Evolutionary conservation across 163 green algal species (phyloP).

Genomic region (Chlorella variabilis): DNA sequence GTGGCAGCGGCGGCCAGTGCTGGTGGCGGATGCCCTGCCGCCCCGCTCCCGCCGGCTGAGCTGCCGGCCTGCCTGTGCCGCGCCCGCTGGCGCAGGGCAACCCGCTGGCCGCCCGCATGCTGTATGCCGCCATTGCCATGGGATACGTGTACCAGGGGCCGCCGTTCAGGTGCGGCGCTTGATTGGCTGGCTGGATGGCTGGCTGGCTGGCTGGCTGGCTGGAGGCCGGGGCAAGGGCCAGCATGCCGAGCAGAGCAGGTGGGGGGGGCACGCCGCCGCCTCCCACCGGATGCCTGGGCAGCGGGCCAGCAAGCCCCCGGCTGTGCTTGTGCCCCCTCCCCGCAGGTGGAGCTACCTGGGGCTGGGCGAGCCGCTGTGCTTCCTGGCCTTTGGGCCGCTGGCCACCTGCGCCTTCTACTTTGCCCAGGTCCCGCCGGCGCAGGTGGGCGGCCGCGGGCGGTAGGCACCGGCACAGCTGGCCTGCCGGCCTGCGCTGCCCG

Average conservation of each 20-base stretch:
- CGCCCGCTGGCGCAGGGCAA: conserved; percentile 69
- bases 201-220: too few relatives aligned
- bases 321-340: conserved; percentile 34
- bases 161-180: conserved; percentile 89
- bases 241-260: too few relatives aligned
- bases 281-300: too few relatives aligned
- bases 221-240: too few relatives aligned
- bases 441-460: not conserved
- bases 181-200: too few relatives aligned
- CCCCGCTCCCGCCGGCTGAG: too few relatives aligned
- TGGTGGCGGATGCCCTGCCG: too few relatives aligned
- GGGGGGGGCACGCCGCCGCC: too few relatives aligned
- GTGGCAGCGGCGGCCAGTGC: not conserved
- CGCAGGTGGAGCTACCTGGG: conserved; percentile 94
- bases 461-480: too few relatives aligned
- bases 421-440: conserved; percentile 52
- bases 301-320: too few relatives aligned
- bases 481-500: not conserved
- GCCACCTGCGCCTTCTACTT: conserved; percentile 95
- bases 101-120: conserved; percentile 59
- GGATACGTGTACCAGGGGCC: conserved; percentile 98
- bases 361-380: conserved; percentile 96
- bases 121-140: conserved; percentile 82
- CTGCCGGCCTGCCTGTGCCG: too few relatives aligned
- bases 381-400: conserved; percentile 94